phyloP scores from a whole-genome alignment of 2,329 filamentous ascomycete species.

The Pseudogymnoascus pannorum region DNA sequence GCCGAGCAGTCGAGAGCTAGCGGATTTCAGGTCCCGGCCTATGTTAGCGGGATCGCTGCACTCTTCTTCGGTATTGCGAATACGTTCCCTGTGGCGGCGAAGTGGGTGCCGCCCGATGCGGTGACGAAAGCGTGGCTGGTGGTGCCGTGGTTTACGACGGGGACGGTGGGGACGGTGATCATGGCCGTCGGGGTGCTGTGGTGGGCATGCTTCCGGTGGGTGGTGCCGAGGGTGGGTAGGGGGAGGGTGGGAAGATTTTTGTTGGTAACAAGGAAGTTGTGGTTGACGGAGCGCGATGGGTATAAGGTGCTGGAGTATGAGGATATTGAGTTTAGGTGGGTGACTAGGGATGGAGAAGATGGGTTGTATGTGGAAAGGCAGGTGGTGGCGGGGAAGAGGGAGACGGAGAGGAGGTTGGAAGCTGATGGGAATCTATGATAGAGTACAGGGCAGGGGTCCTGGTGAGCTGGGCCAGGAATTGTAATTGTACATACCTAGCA shows the following conservation, averaged over 20 bases:
- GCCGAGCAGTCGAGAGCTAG: not conserved
- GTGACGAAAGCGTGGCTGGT: not conserved
- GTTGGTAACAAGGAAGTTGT: conserved; percentile 10
- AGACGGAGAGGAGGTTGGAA: not conserved
- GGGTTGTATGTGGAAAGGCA: not conserved
- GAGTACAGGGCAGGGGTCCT: no score
- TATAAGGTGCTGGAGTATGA: conserved; percentile 11
- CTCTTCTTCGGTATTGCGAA: conserved; percentile 5
- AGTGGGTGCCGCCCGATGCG: conserved; percentile 6
- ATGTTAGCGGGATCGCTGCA: not conserved
- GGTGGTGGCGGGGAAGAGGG: not conserved
- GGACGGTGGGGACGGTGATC: not conserved
- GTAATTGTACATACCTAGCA: not conserved
- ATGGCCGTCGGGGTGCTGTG: not conserved
- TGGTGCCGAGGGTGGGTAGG: conserved; percentile 9
- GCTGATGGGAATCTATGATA: not conserved
- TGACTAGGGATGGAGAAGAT: not conserved
- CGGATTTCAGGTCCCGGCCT: not conserved
- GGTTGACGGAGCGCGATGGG: conserved; percentile 7
- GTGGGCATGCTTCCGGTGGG: conserved; percentile 2
- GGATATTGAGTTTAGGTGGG: conserved; percentile 11
- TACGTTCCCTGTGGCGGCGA: conserved; percentile 8
- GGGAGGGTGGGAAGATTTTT: conserved; percentile 5
- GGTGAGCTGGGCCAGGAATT: not conserved
- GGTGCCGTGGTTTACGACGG: conserved; percentile 8